These are phyloP conservation scores for Sarocladium strictum DNA, from an alignment of 2,329 filamentous ascomycete genomes.

Conservation along the genomic window DNA sequence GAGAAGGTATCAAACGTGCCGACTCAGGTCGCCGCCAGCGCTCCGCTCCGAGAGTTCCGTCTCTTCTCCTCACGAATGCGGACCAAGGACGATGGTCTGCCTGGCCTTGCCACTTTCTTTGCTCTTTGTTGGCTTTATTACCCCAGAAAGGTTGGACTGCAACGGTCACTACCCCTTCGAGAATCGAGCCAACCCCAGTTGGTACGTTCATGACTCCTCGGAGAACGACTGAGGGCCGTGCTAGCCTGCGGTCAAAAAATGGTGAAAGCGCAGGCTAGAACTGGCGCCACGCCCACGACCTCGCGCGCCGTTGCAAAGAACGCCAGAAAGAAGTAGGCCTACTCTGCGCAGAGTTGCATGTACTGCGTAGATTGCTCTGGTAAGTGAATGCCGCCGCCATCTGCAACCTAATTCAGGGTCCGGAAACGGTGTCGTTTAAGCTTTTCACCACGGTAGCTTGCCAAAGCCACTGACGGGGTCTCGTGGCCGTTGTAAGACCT, in stretches of 20 bases:
- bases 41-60: neutral
- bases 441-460: neutral
- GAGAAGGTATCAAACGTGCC: neutral
- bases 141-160: too few species aligned
- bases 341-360: neutral
- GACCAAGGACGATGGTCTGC: neutral
- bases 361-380: too few species aligned
- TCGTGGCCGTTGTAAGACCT: neutral
- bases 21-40: neutral
- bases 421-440: neutral
- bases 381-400: too few species aligned
- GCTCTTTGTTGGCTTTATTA: neutral
- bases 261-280: too few species aligned
- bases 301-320: neutral
- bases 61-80: neutral
- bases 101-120: too few species aligned
- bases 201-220: neutral
- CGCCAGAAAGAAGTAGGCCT: neutral
- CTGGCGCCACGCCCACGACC: neutral
- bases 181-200: neutral
- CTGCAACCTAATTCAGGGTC: constrained; percentile 2
- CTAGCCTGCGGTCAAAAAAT: neutral
- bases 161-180: too few species aligned
- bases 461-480: neutral
- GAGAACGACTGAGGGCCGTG: neutral